These are phyloP conservation scores for Pichia sporocuriosa DNA, from an alignment of 805 yeast species.

Conservation along the genomic window DNA sequence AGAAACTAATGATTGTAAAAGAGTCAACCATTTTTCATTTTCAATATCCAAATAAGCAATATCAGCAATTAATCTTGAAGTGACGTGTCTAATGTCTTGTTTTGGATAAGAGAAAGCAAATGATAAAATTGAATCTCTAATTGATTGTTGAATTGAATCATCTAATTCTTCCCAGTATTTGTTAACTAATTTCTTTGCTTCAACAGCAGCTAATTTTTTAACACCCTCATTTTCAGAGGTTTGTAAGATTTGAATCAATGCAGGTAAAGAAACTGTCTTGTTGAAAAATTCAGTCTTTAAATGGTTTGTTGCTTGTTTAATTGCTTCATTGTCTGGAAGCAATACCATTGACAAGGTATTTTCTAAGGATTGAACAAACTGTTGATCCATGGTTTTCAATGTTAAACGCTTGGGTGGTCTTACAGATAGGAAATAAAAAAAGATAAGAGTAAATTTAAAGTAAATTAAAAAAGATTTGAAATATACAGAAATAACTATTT, in stretches of 20 bases:
- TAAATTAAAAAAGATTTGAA: too few species aligned
- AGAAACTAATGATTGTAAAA: conserved; percentile 62
- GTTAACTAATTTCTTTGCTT: conserved; percentile 76
- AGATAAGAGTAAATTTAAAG: not conserved
- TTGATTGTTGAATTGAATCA: conserved; percentile 45
- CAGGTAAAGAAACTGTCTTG: conserved; percentile 66
- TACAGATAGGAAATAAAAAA: not conserved
- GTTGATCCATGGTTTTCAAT: conserved; percentile 50
- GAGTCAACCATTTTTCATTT: conserved; percentile 60
- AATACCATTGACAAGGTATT: conserved; percentile 71
- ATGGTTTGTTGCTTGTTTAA: conserved; percentile 74
- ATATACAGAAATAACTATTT: too few species aligned
- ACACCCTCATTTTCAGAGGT: conserved; percentile 60
- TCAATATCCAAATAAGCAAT: conserved; percentile 75
- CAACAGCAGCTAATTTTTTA: conserved; percentile 93
- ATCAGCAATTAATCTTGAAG: conserved; percentile 83
- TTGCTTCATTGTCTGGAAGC: conserved; percentile 72
- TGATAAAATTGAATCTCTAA: conserved; percentile 62
- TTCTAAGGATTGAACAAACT: conserved; percentile 64
- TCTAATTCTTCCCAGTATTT: conserved; percentile 60
- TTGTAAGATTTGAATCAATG: conserved; percentile 76
- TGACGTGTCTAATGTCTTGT: conserved; percentile 72
- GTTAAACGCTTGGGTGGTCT: not conserved
- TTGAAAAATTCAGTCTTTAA: conserved; percentile 70
- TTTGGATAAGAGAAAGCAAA: conserved; percentile 60